Base-by-base conservation (phyloP, 2,329 filamentous ascomycete species). In the Fusarium verticillioides region DNA sequence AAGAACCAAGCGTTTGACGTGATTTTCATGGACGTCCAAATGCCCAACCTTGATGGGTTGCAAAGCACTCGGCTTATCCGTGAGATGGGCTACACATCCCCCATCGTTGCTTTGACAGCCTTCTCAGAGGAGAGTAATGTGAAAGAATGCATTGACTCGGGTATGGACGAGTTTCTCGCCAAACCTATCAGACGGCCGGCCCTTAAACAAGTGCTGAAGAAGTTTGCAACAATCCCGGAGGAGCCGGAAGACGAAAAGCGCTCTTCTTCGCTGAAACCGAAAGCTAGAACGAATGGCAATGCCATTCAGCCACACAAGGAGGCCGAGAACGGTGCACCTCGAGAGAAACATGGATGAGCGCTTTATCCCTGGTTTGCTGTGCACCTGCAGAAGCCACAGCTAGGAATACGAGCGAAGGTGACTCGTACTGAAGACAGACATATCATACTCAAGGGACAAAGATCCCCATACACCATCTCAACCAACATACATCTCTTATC, bases 21-120 rank as follows among this genome's bases (percentile, higher is more conserved):
- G 32, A 96, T 98, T 71, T 96, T 97, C 79, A 98, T 97, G 95
- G 95, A 98, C 77, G 92, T 97, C 12, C 94, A 94, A 82, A 98
- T 98, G 95, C 95, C 95, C 7, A 97, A 96, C 71, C 88, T 98
- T 19, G 95, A 97, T 78, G 95, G 95, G 4, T 84, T 98, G 30
- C 92, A 97, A 80, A 95, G 93, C 52, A 97, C 95, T 2, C 89
- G 92, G 15, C 85, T 97, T 39, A 97, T 98, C 76, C 90, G 95
- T 11, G 86, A 94, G 79, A 93, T 96, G 85, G 95, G 95, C 3
- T 98, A 96, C 82, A 91, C 89, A 16, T 93, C 93, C 4, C 95
- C 95, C 1, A 97, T 98, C 69, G 94, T 98, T 19, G 95, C 95
- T 1, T 84, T 98, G 49, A 97, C 95, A 16, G 95, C 95, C 5